Evolutionary conservation across 441 rosid genomes (phyloP), one percentile per base, ranked within the genome.

Genomic region (Euphorbia schlechtendalii): DNA sequence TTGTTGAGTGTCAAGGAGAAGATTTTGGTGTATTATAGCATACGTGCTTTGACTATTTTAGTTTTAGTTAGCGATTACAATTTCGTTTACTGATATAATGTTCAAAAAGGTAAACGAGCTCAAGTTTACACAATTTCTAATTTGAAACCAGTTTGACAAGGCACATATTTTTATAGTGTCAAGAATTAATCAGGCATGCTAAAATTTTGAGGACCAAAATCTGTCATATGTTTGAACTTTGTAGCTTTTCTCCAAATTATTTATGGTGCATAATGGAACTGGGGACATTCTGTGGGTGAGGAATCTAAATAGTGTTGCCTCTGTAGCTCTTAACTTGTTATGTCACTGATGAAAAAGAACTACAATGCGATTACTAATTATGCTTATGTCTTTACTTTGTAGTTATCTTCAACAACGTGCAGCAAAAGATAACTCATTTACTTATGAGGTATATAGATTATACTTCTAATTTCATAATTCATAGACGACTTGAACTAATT

Each of bases 381-480:
- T 70, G 5, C 1, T 41, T 64, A 53, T 75, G 53, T 59, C 71
- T 61, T 71, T 65, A 17, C 69, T 77, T 68, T 86, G 81, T 74
- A 93, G 99, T 78, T 93, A 90, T 78, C 96, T 93, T 76, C 86
- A 79, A 69, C 74, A 74, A 58, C 93, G 95, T 62, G 90, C 84
- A 0, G 77, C 82, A 71, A 82, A 86, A 72, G 96, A 92, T 77
- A 83, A 83, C 62, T 81, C 82, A 65, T 90, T 90, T 85, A 77
- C 97, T 67, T 93, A 80, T 55, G 97, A 90, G 97, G 99, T n/a
- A n/a, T n/a, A n/a, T n/a, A n/a, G n/a, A n/a, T n/a, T 90, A 72
- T 61, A 41, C 8, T 21, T 52, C n/a, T 30, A 15, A 28, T 63
- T 51, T 56, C 30, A 27, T 38, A 18, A 61, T 55, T 57, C 43